phyloP scores from a whole-genome alignment of 2,329 filamentous ascomycete genomes.

The Neopestalotiopsis rosae region DNA sequence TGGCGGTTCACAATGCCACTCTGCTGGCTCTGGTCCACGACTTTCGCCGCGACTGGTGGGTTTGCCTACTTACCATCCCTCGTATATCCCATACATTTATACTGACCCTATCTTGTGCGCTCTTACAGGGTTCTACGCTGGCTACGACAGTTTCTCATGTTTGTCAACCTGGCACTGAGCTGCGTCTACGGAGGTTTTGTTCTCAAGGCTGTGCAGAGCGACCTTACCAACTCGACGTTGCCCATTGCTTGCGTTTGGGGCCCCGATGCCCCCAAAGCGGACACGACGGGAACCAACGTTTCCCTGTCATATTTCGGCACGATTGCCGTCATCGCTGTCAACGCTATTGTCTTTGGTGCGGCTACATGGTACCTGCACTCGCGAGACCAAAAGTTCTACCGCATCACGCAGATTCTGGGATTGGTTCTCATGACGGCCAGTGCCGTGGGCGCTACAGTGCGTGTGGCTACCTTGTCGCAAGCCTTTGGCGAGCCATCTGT shows the following conservation, averaged over 20 bases:
- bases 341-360: conserved; percentile 62
- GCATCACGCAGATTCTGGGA: conserved; percentile 56
- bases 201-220: conserved; percentile 57
- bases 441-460: conserved; percentile 62
- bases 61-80: not conserved
- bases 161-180: conserved; percentile 65
- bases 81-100: not conserved
- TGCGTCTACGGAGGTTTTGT: conserved; percentile 62
- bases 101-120: not conserved
- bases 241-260: conserved; percentile 68
- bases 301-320: conserved; percentile 62
- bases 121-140: conserved; percentile 57
- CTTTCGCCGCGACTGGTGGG: conserved; percentile 66
- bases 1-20: conserved; percentile 69
- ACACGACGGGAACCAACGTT: conserved; percentile 42
- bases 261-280: conserved; percentile 34
- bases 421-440: conserved; percentile 61
- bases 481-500: conserved; percentile 63
- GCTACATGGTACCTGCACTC: conserved; percentile 70
- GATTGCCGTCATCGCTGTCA: conserved; percentile 64
- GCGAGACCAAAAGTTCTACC: conserved; percentile 58
- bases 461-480: conserved; percentile 62
- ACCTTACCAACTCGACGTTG: conserved; percentile 55
- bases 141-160: conserved; percentile 70
- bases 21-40: conserved; percentile 69